These are phyloP conservation scores for Cutaneotrichosporon sp. DNA, from an alignment of 1,284 basidiomycete species.

Conservation along the genomic window DNA sequence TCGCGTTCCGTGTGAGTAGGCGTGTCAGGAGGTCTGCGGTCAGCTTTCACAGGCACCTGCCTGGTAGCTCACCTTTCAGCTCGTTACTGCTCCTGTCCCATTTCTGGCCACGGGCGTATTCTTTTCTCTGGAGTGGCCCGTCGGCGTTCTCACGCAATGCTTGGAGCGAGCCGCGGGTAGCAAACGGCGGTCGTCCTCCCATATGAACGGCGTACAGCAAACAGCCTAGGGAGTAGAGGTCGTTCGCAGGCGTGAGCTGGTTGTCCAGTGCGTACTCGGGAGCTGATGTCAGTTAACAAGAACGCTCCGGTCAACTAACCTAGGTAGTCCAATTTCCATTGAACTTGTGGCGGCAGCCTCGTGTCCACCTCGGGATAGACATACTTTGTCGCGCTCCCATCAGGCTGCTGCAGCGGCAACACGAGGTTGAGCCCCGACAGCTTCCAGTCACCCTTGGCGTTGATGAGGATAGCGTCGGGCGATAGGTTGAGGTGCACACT, in stretches of 20 bases:
- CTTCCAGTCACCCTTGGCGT: constrained; percentile 95
- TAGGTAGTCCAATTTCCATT: constrained; percentile 91
- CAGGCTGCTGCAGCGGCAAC: constrained; percentile 65
- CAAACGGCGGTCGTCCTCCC: constrained; percentile 81
- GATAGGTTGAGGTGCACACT: constrained; percentile 88
- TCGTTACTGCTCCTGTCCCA: constrained; percentile 44
- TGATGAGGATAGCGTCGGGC: constrained; percentile 77
- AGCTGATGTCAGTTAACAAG: constrained; percentile 53
- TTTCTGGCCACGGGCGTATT: constrained; percentile 37
- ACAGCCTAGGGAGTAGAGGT: constrained; percentile 92
- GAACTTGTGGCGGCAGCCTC: constrained; percentile 71
- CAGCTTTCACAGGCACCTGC: not conserved
- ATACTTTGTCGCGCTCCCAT: constrained; percentile 73
- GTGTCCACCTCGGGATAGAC: constrained; percentile 85
- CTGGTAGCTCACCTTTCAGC: constrained; percentile 35
- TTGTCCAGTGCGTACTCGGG: constrained; percentile 95
- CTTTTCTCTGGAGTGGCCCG: constrained; percentile 42
- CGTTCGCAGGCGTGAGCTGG: constrained; percentile 74
- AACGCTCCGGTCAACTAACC: constrained; percentile 54
- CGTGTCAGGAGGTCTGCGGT: constrained; percentile 65
- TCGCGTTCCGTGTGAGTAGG: constrained; percentile 72
- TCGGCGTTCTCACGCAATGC: constrained; percentile 75
- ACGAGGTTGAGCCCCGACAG: constrained; percentile 84
- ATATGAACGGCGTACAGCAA: constrained; percentile 85
- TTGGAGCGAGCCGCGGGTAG: constrained; percentile 75